Evolutionary conservation across 1,139 yeast species (phyloP).

Genomic region (Kodamaea sp.): DNA sequence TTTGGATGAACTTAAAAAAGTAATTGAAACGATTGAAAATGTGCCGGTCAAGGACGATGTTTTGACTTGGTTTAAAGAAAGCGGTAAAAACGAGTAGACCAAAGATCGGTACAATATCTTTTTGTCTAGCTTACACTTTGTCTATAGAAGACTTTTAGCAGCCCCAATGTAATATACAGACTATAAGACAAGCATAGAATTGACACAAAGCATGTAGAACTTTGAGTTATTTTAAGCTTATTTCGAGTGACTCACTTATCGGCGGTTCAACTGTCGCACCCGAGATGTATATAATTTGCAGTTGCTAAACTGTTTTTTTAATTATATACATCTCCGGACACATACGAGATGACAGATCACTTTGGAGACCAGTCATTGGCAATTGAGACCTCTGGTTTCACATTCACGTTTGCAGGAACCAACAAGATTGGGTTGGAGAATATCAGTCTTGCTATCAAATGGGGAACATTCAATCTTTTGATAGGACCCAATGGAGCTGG

Average conservation of each 20-base stretch:
- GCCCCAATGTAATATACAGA: no score
- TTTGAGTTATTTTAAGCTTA: no score
- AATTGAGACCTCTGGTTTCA: conserved; percentile 63
- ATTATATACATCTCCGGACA: no score
- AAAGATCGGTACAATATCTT: no score
- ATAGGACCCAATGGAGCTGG: conserved; percentile 99
- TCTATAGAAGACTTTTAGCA: no score
- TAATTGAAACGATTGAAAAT: conserved; percentile 27
- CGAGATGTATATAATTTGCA: no score
- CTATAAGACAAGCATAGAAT: no score
- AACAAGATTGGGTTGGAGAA: conserved; percentile 70
- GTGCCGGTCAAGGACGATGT: conserved; percentile 29
- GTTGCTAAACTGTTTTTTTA: no score
- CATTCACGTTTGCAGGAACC: conserved; percentile 67
- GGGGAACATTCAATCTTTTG: conserved; percentile 74
- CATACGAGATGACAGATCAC: conserved; percentile 4
- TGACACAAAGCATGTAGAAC: no score
- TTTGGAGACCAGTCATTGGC: conserved; percentile 36
- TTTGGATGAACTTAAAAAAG: conserved; percentile 22
- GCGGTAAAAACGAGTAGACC: not conserved
- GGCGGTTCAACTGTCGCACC: no score
- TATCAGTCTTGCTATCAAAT: conserved; percentile 59
- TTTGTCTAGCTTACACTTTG: no score
- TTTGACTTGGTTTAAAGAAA: conserved; percentile 32
- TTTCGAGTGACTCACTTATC: no score